Evolutionary conservation across 495 filamentous ascomycete genomes (phyloP), one percentile per base, ranked within the genome.

Genomic region (Corynascus novoguineensis): DNA sequence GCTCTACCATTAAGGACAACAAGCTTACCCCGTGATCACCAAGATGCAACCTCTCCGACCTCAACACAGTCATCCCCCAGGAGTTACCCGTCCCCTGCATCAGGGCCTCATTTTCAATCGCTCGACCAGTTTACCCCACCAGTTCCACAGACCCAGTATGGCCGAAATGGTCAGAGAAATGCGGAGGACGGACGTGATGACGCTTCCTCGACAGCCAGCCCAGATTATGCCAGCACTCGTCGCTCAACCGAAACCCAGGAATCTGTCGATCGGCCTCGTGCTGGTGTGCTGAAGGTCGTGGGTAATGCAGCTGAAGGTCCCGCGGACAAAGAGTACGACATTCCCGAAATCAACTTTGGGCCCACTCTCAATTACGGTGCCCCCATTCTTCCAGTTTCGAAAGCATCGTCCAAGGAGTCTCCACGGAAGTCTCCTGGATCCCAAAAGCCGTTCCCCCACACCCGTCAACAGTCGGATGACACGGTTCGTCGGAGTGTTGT

Each of bases 321-420:
- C 19, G 28, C 49, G 17, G 63, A 63, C n/a, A 68, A 72, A 17
- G 65, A 64, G 19, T 72, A 72, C 21, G 79, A 84, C 45, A 87
- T 95, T 54, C 89, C 90, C 2, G 71, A 74, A 9, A 80, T 97
- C 57, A 87, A 97, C 65, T 97, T 97, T 68, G 92, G 92, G 0
- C 89, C 83, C 17, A 97, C 92, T 0, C 75, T 85, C 53, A 85
- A 87, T 63, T 87, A 87, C 46, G 78, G 74, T 11, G 61, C 71
- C 5, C 62, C 64, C 7, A 10, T 53, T n/a, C 54, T 57, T 5
- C 48, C 55, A 0, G 29, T 11, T 8, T 59, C 63, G 17, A 51
- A 53, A 5, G 56, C 66, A 12, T 58, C 63, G 5, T 45, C 55
- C 8, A 66, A 68, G 45, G 59, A 61, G 24, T 52, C 64, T 3